Base-by-base conservation (phyloP, 495 filamentous ascomycete genomes). In the Hypomontagnella submonticulosa region DNA sequence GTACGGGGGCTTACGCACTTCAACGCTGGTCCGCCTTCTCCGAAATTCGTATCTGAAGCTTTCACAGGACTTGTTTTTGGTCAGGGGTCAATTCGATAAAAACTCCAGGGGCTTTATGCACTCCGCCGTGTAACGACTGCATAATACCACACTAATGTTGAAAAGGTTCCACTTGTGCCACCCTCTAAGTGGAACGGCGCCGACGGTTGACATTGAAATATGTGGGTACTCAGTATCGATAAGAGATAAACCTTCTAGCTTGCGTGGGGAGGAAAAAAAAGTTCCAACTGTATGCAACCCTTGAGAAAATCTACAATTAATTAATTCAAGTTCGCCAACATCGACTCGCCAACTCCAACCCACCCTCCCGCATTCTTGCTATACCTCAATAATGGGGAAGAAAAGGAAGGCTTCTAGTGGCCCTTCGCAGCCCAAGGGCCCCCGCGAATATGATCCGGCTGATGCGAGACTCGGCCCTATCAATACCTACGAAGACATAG, bases 401-500 rank as follows among this genome's bases (percentile, higher is more conserved):
- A 95, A 94, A 71, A 87, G 91, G 80, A 95, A 94, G 77, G 86
- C 85, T 1, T 80, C 86, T 40, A 76, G 83, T 60, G 80, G 77
- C 44, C 65, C 71, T 7, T 61, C 71, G 8, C 73, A 71, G 40
- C 75, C 79, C 27, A 69, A 64, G 19, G 79, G 77, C 3, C 76
- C 83, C 7, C 80, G 79, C 52, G 80, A 84, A 32, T 79, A 83
- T 48, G 75, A 87, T 70, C 63, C 79, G 23, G 79, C 79, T 11
- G 82, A 85, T 41, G 82, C 80, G 57, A 84, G 85, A 62, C 75
- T 89, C 43, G 79, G 77, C 48, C 73, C 85, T 16, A 83, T 92
- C 66, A 81, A 80, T 51, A 84, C 87, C n/a, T 93, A 89, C 78
- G 86, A 90, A 73, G 89, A 94, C 71, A 89, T 97, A 65, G 92